Conservation (phyloP, 1,139 yeast species). For the Petasospora rhodanensis region DNA sequence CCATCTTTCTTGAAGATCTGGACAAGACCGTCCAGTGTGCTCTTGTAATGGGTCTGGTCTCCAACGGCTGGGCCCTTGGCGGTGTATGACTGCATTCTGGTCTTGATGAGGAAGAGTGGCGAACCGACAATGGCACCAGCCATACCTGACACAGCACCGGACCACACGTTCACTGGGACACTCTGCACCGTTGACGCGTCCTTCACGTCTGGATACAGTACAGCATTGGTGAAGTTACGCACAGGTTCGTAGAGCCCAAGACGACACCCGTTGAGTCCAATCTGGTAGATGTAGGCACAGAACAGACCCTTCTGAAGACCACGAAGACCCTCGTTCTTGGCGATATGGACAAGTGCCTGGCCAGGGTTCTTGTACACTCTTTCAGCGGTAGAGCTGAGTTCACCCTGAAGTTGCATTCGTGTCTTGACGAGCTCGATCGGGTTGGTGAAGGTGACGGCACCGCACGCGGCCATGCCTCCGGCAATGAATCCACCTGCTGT, state of each 20-base stretch:
- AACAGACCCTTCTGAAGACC: conserved; percentile 87
- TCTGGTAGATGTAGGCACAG: conserved; percentile 82
- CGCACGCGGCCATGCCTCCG: conserved; percentile 95
- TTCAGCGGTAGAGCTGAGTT: conserved; percentile 54
- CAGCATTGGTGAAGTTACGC: conserved; percentile 53
- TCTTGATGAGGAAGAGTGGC: conserved; percentile 86
- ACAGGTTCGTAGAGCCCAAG: conserved; percentile 91
- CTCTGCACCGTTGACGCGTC: conserved; percentile 53
- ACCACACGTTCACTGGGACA: conserved; percentile 60
- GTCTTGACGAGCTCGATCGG: conserved; percentile 94
- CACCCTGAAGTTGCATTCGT: conserved; percentile 96
- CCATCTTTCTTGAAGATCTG: conserved; percentile 69
- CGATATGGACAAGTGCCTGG: conserved; percentile 78
- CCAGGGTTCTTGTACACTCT: conserved; percentile 73
- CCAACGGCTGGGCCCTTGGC: conserved; percentile 58
- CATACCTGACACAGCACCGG: conserved; percentile 83
- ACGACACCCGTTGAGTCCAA: conserved; percentile 89
- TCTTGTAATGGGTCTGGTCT: conserved; percentile 82
- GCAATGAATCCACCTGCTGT: conserved; percentile 80
- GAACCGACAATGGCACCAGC: conserved; percentile 90
- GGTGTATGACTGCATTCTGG: conserved; percentile 86
- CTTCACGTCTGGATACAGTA: conserved; percentile 47
- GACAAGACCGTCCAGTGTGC: conserved; percentile 62
- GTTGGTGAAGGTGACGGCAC: conserved; percentile 94
- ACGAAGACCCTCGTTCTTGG: conserved; percentile 73